Evolutionary conservation across 495 filamentous ascomycete genomes (phyloP).

Genomic region (Neurospora discreta): DNA sequence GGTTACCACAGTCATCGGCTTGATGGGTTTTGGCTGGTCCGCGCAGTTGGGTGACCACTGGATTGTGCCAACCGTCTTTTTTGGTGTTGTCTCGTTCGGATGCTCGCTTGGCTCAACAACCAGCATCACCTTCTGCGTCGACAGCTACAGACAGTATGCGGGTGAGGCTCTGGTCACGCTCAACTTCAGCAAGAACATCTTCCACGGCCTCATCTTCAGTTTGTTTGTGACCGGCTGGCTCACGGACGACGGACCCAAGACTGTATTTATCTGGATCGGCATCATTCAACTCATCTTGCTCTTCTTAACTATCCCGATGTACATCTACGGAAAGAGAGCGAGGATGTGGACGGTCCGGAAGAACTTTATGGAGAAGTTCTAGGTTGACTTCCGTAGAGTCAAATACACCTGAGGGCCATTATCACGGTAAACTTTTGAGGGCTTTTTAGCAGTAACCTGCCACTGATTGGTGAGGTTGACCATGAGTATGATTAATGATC

Average conservation of each 20-base stretch:
- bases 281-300: slow-evolving; percentile 72
- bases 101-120: slow-evolving; percentile 90
- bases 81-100: slow-evolving; percentile 86
- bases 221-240: slow-evolving; percentile 88
- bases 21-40: slow-evolving; percentile 93
- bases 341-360: slow-evolving; percentile 94
- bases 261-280: slow-evolving; percentile 73
- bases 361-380: slow-evolving; percentile 85
- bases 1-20: slow-evolving; percentile 67
- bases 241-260: slow-evolving; percentile 59
- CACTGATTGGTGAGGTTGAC: not conserved
- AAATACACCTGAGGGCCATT: not conserved
- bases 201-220: slow-evolving; percentile 83
- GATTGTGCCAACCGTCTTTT: slow-evolving; percentile 91
- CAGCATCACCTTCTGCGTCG: slow-evolving; percentile 86
- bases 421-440: not conserved
- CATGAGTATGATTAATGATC: not conserved
- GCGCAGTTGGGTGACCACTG: slow-evolving; percentile 61
- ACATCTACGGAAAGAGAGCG: slow-evolving; percentile 85
- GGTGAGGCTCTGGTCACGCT: slow-evolving; percentile 91
- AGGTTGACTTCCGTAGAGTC: slow-evolving; percentile 8
- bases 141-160: slow-evolving; percentile 88
- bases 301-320: slow-evolving; percentile 79
- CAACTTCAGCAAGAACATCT: slow-evolving; percentile 89
- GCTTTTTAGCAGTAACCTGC: not conserved